Evolutionary conservation across 768 basidiomycete genomes (phyloP).

Genomic region (Phaeotremella fagi): DNA sequence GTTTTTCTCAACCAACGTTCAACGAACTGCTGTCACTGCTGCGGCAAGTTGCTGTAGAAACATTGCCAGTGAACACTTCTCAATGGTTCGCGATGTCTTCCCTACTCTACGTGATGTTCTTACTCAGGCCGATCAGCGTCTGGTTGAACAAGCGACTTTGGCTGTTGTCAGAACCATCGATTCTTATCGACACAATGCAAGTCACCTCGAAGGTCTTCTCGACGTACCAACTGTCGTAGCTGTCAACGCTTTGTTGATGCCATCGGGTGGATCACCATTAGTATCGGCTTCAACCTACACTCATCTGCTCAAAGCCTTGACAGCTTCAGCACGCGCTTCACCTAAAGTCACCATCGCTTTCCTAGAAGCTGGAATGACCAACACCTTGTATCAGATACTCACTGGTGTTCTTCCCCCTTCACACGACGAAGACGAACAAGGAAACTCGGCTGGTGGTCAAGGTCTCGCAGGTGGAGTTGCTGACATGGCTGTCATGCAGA

Average conservation of each 20-base stretch:
- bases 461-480: slow-evolving; percentile 82
- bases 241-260: slow-evolving; percentile 76
- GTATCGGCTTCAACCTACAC: slow-evolving; percentile 86
- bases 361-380: slow-evolving; percentile 86
- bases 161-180: slow-evolving; percentile 93
- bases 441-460: slow-evolving; percentile 59
- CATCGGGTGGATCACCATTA: slow-evolving; percentile 72
- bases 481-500: slow-evolving; percentile 98
- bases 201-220: slow-evolving; percentile 80
- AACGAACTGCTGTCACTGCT: slow-evolving; percentile 91
- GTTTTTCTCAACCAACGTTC: slow-evolving; percentile 97
- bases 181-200: slow-evolving; percentile 77
- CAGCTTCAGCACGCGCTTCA: slow-evolving; percentile 80
- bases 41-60: slow-evolving; percentile 96
- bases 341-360: slow-evolving; percentile 79
- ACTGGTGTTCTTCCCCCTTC: slow-evolving; percentile 84
- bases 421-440: slow-evolving; percentile 52
- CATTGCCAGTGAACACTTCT: slow-evolving; percentile 79
- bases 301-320: slow-evolving; percentile 74
- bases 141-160: slow-evolving; percentile 95
- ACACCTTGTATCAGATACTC: slow-evolving; percentile 88
- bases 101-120: slow-evolving; percentile 90
- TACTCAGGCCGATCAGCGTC: slow-evolving; percentile 83
- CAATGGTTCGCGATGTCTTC: slow-evolving; percentile 75
- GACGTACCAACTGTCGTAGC: slow-evolving; percentile 69